Conservation (phyloP, 2,329 filamentous ascomycete species). For the Trichophyton mentagrophytes region DNA sequence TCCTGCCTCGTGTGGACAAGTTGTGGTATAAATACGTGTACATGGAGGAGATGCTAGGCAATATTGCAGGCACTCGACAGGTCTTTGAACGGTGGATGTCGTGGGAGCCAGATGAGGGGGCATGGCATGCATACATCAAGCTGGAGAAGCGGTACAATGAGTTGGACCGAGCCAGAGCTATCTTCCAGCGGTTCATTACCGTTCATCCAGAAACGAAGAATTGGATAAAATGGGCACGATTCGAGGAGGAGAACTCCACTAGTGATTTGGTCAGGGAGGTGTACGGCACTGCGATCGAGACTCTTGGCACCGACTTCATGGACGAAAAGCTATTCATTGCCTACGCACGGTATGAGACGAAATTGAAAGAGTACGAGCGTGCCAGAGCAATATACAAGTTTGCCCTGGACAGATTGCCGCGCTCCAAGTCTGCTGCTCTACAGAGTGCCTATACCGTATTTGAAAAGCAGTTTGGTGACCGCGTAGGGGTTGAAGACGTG, state of each 20-base stretch:
- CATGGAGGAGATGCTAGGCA: slow-evolving; percentile 95
- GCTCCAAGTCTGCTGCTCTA: slow-evolving; percentile 69
- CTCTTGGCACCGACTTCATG: slow-evolving; percentile 84
- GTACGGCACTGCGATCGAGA: slow-evolving; percentile 76
- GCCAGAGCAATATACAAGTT: slow-evolving; percentile 94
- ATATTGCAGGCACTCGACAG: slow-evolving; percentile 79
- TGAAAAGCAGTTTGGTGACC: slow-evolving; percentile 93
- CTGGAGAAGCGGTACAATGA: slow-evolving; percentile 91
- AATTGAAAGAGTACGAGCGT: slow-evolving; percentile 88
- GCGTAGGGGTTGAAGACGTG: slow-evolving; percentile 86
- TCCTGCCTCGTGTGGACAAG: slow-evolving; percentile 83
- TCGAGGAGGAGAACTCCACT: slow-evolving; percentile 90
- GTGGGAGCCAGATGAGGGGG: slow-evolving; percentile 92
- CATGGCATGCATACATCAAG: slow-evolving; percentile 94
- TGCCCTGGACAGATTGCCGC: slow-evolving; percentile 77
- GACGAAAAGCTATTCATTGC: slow-evolving; percentile 92
- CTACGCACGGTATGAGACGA: slow-evolving; percentile 89
- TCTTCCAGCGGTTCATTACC: slow-evolving; percentile 80
- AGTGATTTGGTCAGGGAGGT: slow-evolving; percentile 86
- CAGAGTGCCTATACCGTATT: slow-evolving; percentile 96
- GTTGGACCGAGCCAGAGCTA: slow-evolving; percentile 74
- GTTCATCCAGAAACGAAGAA: slow-evolving; percentile 91
- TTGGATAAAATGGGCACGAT: slow-evolving; percentile 98
- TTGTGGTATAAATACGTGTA: slow-evolving; percentile 99
- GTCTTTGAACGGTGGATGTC: slow-evolving; percentile 98